phyloP scores from a whole-genome alignment of 2,329 filamentous ascomycete genomes.

The Monilinia vaccinii-corymbosi region DNA sequence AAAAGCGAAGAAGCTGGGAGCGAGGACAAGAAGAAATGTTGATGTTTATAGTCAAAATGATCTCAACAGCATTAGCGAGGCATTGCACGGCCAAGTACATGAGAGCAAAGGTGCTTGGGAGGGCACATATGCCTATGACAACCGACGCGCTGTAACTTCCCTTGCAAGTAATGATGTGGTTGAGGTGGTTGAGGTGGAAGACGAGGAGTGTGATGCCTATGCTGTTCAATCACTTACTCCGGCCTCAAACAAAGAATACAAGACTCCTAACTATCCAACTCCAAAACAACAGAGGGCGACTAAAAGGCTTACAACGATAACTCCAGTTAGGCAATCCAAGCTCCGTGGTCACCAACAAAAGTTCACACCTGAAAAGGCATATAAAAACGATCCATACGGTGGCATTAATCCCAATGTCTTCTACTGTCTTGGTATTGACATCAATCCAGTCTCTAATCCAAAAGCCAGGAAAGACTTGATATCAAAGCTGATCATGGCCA shows the following conservation, averaged over 20 bases:
- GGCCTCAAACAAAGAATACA: slow-evolving; percentile 9
- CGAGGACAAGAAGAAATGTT: slow-evolving; percentile 6
- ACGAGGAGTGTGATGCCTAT: background rate
- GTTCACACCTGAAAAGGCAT: slow-evolving; percentile 8
- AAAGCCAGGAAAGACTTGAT: slow-evolving; percentile 24
- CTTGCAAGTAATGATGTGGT: background rate
- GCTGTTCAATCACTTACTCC: slow-evolving; percentile 1
- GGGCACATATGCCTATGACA: slow-evolving; percentile 20
- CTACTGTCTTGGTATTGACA: slow-evolving; percentile 23
- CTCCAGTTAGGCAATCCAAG: slow-evolving; percentile 15
- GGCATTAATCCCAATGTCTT: slow-evolving; percentile 25
- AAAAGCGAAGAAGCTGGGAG: slow-evolving; percentile 20
- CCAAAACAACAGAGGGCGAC: slow-evolving; percentile 22
- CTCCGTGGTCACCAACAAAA: slow-evolving; percentile 17
- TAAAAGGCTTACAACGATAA: slow-evolving; percentile 16
- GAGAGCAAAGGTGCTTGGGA: slow-evolving; percentile 26
- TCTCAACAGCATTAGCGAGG: slow-evolving; percentile 24
- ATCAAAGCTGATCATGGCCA: slow-evolving; percentile 19
- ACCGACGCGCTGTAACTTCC: background rate
- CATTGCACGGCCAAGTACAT: slow-evolving; percentile 22
- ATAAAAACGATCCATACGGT: slow-evolving; percentile 15
- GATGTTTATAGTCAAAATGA: slow-evolving; percentile 23
- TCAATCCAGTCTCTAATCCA: slow-evolving; percentile 17
- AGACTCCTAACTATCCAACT: slow-evolving; percentile 17
- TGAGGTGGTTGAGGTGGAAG: background rate